phyloP scores from a whole-genome alignment of 1,284 basidiomycete genomes.

The Naganishia liquefaciens region DNA sequence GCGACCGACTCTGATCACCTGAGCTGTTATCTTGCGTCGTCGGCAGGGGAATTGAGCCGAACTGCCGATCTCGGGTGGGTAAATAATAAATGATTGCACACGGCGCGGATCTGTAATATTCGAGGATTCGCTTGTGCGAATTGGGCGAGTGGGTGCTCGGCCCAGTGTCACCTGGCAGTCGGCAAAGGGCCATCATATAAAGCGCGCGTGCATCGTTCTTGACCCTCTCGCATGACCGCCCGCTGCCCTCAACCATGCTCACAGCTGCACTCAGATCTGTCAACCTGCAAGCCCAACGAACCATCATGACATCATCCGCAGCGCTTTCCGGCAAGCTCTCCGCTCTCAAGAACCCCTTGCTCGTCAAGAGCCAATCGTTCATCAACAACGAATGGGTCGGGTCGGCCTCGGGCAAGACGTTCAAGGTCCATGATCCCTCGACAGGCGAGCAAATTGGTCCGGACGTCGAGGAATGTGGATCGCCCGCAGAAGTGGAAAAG shows the following conservation, averaged over 20 bases:
- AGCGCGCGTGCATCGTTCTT: not conserved
- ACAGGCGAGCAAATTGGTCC: conserved; percentile 32
- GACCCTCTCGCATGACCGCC: not conserved
- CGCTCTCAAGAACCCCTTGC: conserved; percentile 33
- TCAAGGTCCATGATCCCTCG: conserved; percentile 34
- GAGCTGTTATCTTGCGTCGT: too few species aligned
- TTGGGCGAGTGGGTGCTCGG: not conserved
- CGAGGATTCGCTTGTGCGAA: not conserved
- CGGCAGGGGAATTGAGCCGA: not conserved
- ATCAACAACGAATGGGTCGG: conserved; percentile 35
- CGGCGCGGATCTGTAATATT: not conserved
- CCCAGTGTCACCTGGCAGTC: too few species aligned
- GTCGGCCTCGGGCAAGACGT: conserved; percentile 31
- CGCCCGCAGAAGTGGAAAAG: conserved; percentile 31
- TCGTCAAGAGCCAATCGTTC: conserved; percentile 30
- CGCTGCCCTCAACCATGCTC: conserved; percentile 10
- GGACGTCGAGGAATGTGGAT: conserved; percentile 31
- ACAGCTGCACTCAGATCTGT: conserved; percentile 14
- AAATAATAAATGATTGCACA: too few species aligned
- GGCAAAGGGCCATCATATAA: too few species aligned
- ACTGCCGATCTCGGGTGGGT: conserved; percentile 3
- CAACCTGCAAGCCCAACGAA: conserved; percentile 9
- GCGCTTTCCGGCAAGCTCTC: conserved; percentile 18
- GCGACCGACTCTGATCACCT: too few species aligned
- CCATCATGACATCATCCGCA: conserved; percentile 19